Percentiles rank a stretch among this genome's conserved stretches.
phyloP scores from a whole-genome alignment of 164 flowering plant genomes.

The Nymphaea colorata region DNA sequence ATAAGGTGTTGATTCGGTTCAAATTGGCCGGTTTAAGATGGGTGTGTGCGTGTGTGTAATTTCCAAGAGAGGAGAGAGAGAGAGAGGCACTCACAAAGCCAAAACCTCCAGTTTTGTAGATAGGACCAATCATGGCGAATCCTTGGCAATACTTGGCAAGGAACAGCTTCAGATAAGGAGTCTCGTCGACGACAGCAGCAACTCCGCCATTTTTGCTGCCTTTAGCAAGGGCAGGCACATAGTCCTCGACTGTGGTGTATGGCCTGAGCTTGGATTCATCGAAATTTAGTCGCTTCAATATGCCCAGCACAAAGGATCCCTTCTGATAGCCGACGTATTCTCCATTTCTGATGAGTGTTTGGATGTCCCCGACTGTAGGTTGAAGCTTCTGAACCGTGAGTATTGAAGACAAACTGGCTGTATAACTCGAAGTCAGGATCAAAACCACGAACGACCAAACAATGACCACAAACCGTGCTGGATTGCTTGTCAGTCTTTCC shows the following conservation, averaged over 20 bases:
- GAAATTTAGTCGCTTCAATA: constrained; percentile 16
- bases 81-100: constrained; percentile 15
- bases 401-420: constrained; percentile 30
- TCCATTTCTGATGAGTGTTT: constrained; percentile 18
- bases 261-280: constrained; percentile 11
- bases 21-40: too few species aligned
- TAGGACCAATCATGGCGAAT: constrained; percentile 15
- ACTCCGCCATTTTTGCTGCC: constrained; percentile 30
- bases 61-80: not conserved
- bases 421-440: constrained; percentile 34
- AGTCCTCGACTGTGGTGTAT: constrained; percentile 14
- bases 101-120: constrained; percentile 12
- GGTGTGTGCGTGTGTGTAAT: too few species aligned
- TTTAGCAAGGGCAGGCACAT: constrained; percentile 12
- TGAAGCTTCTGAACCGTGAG: constrained; percentile 33
- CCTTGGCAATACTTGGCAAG: constrained; percentile 17
- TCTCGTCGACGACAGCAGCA: constrained; percentile 34
- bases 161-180: constrained; percentile 29
- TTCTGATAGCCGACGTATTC: constrained; percentile 26
- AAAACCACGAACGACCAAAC: constrained; percentile 45
- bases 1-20: too few species aligned
- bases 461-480: constrained; percentile 31
- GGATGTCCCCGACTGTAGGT: constrained; percentile 23
- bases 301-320: constrained; percentile 22
- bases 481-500: constrained; percentile 31